Base-by-base conservation (phyloP, 2,329 filamentous ascomycete species). In the Ceratocystis destructans region DNA sequence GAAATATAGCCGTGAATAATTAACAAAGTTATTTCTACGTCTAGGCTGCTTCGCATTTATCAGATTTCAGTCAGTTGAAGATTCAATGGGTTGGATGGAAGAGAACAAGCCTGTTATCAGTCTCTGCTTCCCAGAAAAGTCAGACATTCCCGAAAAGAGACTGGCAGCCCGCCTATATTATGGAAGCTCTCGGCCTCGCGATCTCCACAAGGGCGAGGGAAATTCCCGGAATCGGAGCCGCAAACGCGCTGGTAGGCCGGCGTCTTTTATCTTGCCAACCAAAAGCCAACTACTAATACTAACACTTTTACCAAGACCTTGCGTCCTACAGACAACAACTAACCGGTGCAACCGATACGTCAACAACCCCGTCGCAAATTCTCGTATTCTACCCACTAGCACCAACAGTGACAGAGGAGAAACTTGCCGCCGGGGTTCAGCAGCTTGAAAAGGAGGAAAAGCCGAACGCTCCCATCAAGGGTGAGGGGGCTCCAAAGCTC, bases 331-430 rank as follows among this genome's bases (percentile, higher is more conserved):
- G 44, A 63, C 61, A 59, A 15, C 68, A 68, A 59, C 72, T 82
- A 4, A 81, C 79, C 22, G 79, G 79, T 37, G 76, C 77, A 64
- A 79, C 78, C 20, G 80, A 82, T 71, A 77, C 79, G 28, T 76
- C 78, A 64, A 75, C 86, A 67, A 75, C 81, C 0, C 82, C 86
- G 0, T 90, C 88, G 0, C 89, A 91, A 70, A 90, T 92, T 70
- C 76, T 94, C 22, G 83, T 94, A 3, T 79, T 94, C 28, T 85
- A 88, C 68, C 86, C 86, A 6, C 77, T 95, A 5, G 84, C 89
- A 41, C 76, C 82, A 0, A 86, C 87, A 15, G 83, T 90, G 5
- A 87, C 81, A 5, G 89, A 93, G 74, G 84, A 88, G 66, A 77
- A 88, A 61, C 78, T 95, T 8, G 87, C 86, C 0, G 85, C 83